phyloP scores from a whole-genome alignment of 2,329 filamentous ascomycete genomes.

The Colletotrichum ledebouriae region DNA sequence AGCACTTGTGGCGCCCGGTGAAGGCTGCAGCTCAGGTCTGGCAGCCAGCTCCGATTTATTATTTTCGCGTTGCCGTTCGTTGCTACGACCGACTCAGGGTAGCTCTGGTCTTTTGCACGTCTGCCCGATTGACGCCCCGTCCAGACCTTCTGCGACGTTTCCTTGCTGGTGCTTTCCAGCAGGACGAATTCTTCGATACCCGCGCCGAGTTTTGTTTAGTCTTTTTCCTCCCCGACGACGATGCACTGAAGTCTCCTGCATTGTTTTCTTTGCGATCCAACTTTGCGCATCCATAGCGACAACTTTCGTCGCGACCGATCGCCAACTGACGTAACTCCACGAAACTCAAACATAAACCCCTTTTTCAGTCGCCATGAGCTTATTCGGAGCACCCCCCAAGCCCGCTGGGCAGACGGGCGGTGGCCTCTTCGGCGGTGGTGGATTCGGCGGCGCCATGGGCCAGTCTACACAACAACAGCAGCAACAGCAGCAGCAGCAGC shows the following conservation, averaged over 20 bases:
- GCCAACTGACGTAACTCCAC: background rate
- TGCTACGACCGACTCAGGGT: constrained; percentile 27
- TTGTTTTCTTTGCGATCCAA: constrained; percentile 32
- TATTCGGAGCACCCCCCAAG: constrained; percentile 58
- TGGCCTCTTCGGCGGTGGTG: constrained; percentile 44
- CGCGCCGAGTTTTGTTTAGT: background rate
- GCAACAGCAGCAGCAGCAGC: constrained; percentile 48
- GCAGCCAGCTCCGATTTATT: constrained; percentile 42
- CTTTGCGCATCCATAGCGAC: constrained; percentile 21
- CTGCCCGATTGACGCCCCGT: constrained; percentile 14
- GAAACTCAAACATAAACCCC: constrained; percentile 16
- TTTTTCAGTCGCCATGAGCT: constrained; percentile 49
- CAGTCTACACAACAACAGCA: constrained; percentile 53
- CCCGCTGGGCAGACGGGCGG: constrained; percentile 46
- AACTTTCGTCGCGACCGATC: background rate
- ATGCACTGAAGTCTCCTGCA: constrained; percentile 29
- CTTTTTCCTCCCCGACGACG: background rate
- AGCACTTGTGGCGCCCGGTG: constrained; percentile 39
- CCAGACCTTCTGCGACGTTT: background rate
- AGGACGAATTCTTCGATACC: constrained; percentile 28
- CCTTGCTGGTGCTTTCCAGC: background rate
- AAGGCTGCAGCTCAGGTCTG: constrained; percentile 16
- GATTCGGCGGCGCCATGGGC: constrained; percentile 51
- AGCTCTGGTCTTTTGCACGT: constrained; percentile 26
- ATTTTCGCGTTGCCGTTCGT: constrained; percentile 40